Base-by-base conservation (phyloP, 768 basidiomycete species). In the Hortiboletus campestris region DNA sequence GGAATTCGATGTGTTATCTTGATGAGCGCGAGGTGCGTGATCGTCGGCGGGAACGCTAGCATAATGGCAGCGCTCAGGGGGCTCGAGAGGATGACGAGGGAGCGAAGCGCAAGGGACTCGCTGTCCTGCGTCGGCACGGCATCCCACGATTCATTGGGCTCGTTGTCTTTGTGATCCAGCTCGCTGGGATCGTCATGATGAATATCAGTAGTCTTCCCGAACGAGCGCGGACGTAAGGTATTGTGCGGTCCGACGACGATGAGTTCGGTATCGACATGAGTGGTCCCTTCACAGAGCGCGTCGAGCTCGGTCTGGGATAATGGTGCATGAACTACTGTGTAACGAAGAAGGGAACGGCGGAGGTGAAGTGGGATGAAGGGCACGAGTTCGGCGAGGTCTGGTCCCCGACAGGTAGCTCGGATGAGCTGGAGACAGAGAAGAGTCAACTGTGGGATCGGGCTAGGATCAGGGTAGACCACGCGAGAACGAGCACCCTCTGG, bases 221-320 rank as follows among this genome's bases (percentile, higher is more conserved):
- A 80, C 55, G 76, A 67, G 46, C 78, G 75, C 38, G 76, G 75
- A 17, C 71, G 76, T 4, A 84, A 63, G 8, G 68, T 59, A 10
- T 78, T 78, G 22, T 73, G 65, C 0, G 84, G 84, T 14, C 85
- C 85, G 28, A 88, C 77, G 22, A 91, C 66, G 36, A 90, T 66
- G 12, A 89, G 71, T 56, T 91, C 89, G 1, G 86, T 83, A 49
- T 82, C 80, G 4, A 78, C 76, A 62, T 86, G 82, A 1, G 80
- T 77, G 6, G 81, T 70, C 0, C 76, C 72, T 34, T 75, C 75
- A 51, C 80, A 78, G 6, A 89, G 64, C 9, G 78, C 73, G 49
- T 77, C 76, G 19, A 90, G 73, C 52, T 80, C 79, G 20, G 71
- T 64, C 49, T 68, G 74, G 6, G 77, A 72, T 19, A 90, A 70